A percentile compares a stretch with the other conserved stretches of the same genome.
These are phyloP conservation scores for Thielaviopsis euricoi DNA, from an alignment of 2,329 filamentous ascomycete species.

Conservation along the genomic window DNA sequence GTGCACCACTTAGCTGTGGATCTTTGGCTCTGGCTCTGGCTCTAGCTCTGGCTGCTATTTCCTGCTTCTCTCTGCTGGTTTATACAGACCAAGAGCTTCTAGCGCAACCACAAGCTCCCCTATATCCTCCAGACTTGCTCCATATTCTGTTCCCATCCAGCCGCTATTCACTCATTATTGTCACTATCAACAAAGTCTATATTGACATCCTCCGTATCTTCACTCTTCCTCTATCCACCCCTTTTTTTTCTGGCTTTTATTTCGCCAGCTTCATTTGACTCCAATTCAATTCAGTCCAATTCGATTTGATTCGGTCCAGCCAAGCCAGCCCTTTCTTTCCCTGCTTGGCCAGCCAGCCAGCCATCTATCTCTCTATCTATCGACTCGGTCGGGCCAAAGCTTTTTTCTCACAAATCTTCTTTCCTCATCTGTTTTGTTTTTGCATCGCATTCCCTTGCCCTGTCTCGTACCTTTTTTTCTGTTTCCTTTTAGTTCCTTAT, in stretches of 20 bases:
- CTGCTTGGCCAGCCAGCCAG: neutral
- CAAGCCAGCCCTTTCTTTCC: neutral
- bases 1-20: too few species aligned
- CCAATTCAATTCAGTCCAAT: slow-evolving; percentile 2
- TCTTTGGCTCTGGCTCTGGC: too few species aligned
- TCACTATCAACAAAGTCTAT: neutral
- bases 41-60: too few species aligned
- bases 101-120: too few species aligned
- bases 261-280: neutral
- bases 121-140: too few species aligned
- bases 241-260: slow-evolving; percentile 1
- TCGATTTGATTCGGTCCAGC: too few species aligned
- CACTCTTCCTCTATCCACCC: slow-evolving; percentile 1
- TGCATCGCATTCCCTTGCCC: too few species aligned
- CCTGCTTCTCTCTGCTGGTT: too few species aligned
- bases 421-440: slow-evolving; percentile 1
- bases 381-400: slow-evolving; percentile 9
- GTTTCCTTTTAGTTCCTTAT: neutral
- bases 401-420: neutral
- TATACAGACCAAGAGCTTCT: too few species aligned
- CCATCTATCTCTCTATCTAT: too few species aligned
- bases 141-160: too few species aligned
- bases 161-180: too few species aligned
- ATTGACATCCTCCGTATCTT: slow-evolving; percentile 1
- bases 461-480: neutral